These are phyloP conservation scores for Aethionema arabicum DNA, from an alignment of 345 rosid species.

Conservation along the genomic window DNA sequence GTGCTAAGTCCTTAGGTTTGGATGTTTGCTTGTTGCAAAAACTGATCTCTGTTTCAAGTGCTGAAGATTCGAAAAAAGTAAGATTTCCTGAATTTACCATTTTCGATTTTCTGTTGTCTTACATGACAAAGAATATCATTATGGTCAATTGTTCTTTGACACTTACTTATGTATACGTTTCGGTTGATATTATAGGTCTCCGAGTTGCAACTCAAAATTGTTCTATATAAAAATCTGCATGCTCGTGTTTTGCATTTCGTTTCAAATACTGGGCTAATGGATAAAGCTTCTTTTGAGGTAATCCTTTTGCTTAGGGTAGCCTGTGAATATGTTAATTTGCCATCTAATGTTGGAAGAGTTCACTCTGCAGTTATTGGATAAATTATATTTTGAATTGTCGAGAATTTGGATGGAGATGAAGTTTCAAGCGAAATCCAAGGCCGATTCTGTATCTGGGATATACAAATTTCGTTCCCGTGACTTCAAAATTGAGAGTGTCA, in stretches of 20 bases:
- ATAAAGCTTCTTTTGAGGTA: conserved; percentile 67
- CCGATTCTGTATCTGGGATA: conserved; percentile 52
- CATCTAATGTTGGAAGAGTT: conserved; percentile 34
- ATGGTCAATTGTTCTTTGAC: background rate
- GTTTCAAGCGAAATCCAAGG: conserved; percentile 58
- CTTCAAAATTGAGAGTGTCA: conserved; percentile 63
- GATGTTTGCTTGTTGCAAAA: conserved; percentile 63
- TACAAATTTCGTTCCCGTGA: conserved; percentile 80
- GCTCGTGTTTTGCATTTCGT: conserved; percentile 59
- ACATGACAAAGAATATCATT: conserved; percentile 13
- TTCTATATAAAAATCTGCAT: conserved; percentile 58
- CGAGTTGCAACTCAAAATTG: conserved; percentile 50
- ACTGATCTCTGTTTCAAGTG: conserved; percentile 51
- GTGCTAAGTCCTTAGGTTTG: conserved; percentile 42
- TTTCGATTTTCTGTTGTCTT: background rate
- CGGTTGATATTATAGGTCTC: conserved; percentile 45
- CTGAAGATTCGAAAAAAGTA: conserved; percentile 46
- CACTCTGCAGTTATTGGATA: conserved; percentile 59
- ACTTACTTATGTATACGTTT: conserved; percentile 13
- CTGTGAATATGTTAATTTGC: conserved; percentile 18
- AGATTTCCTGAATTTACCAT: conserved; percentile 20
- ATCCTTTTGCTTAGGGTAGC: conserved; percentile 20
- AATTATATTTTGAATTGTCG: conserved; percentile 57
- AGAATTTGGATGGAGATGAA: conserved; percentile 79
- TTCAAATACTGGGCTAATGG: conserved; percentile 56